Conservation (phyloP, 768 basidiomycete genomes). For the Mycena leptocephala region DNA sequence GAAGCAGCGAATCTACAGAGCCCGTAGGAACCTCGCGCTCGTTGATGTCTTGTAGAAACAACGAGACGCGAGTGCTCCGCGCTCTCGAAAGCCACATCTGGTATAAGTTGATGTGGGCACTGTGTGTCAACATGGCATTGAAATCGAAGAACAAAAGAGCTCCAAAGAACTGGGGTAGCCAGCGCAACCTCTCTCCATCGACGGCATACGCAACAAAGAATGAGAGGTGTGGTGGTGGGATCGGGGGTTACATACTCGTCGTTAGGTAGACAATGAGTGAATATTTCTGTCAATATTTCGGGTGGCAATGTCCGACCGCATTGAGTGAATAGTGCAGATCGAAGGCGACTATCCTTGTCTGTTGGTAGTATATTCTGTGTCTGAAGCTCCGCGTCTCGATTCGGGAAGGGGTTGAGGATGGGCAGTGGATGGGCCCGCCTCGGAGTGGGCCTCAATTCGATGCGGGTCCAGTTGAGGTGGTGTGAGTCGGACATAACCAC, state of each 20-base stretch:
- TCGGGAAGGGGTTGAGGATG: no score
- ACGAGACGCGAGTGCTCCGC: not conserved
- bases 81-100: not conserved
- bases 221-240: constrained; percentile 21
- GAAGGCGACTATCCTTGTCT: not conserved
- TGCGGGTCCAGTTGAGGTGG: no score
- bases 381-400: no score
- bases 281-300: constrained; percentile 23
- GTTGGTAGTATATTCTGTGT: no score
- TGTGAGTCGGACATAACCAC: no score
- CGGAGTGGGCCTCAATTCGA: no score
- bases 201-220: constrained; percentile 33
- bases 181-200: constrained; percentile 28
- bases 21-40: not conserved
- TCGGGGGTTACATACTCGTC: constrained; percentile 24
- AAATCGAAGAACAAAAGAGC: constrained; percentile 10
- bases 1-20: not conserved
- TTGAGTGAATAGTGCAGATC: not conserved
- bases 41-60: not conserved
- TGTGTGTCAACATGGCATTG: not conserved
- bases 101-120: not conserved
- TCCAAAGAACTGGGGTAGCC: constrained; percentile 32
- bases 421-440: no score
- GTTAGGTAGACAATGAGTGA: constrained; percentile 28
- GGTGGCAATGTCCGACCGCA: not conserved